Percentiles rank a stretch among this genome's conserved stretches.
Conservation (phyloP, 1,139 yeast species). For the Sugiyamaella sp. region DNA sequence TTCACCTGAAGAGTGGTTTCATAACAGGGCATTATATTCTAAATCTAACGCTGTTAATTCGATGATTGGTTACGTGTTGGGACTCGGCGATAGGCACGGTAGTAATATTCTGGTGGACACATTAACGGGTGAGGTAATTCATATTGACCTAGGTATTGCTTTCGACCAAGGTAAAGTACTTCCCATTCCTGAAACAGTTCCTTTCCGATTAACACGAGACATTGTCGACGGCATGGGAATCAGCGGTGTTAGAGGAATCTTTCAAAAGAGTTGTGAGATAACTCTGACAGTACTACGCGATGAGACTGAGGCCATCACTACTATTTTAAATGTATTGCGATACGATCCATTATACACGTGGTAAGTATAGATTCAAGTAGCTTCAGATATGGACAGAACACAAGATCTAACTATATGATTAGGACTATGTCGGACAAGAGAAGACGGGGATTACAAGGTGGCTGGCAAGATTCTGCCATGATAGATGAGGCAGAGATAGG, state of each 20-base stretch:
- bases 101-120: slow-evolving; percentile 85
- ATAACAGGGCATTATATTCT: slow-evolving; percentile 64
- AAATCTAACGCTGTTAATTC: slow-evolving; percentile 85
- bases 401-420: not conserved
- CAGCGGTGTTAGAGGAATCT: slow-evolving; percentile 77
- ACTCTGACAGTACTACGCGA: slow-evolving; percentile 68
- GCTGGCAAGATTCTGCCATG: slow-evolving; percentile 38
- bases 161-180: slow-evolving; percentile 82
- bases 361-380: slow-evolving; percentile 52
- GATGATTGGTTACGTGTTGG: slow-evolving; percentile 83
- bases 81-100: slow-evolving; percentile 94
- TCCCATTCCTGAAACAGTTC: slow-evolving; percentile 90
- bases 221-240: slow-evolving; percentile 91
- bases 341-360: slow-evolving; percentile 95
- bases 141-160: slow-evolving; percentile 94
- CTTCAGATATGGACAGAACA: not conserved
- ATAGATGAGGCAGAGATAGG: slow-evolving; percentile 40
- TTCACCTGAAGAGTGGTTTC: slow-evolving; percentile 64
- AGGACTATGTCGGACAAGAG: slow-evolving; percentile 42
- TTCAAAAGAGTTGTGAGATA: slow-evolving; percentile 70
- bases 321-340: slow-evolving; percentile 80
- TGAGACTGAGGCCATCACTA: slow-evolving; percentile 69
- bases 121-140: slow-evolving; percentile 85
- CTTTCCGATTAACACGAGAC: slow-evolving; percentile 89
- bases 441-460: slow-evolving; percentile 55